Percentiles rank a stretch among this genome's conserved stretches.
Conservation (phyloP, 2,329 filamentous ascomycete species). For the Neopestalotiopsis clavispora region DNA sequence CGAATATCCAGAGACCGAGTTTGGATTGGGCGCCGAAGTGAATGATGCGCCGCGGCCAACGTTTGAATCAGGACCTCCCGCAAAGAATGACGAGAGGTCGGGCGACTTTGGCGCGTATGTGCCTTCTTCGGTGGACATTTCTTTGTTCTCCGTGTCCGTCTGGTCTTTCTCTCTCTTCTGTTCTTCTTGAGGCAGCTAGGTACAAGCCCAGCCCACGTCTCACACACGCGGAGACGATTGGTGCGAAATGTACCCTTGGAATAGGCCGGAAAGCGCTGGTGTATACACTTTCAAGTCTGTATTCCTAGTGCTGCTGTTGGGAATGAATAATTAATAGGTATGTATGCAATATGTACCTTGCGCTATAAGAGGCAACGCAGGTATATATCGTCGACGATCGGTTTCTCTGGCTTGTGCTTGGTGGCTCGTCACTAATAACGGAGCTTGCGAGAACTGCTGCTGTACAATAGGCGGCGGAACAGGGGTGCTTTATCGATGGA, state of each 20-base stretch:
- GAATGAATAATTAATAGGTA: background rate
- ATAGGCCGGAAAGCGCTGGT: background rate
- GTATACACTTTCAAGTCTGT: background rate
- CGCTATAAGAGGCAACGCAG: background rate
- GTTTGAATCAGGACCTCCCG: constrained; percentile 10
- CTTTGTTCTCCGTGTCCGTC: constrained; percentile 1
- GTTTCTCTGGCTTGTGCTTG: background rate
- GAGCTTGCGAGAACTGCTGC: background rate
- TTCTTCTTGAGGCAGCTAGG: background rate
- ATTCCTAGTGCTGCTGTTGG: background rate
- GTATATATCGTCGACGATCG: background rate
- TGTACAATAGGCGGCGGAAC: background rate
- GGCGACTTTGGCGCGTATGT: constrained; percentile 63
- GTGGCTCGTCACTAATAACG: background rate
- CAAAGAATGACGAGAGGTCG: constrained; percentile 62
- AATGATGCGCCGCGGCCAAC: background rate
- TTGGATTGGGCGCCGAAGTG: constrained; percentile 1
- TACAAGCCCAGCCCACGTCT: background rate
- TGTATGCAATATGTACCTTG: background rate
- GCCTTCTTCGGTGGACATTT: constrained; percentile 52
- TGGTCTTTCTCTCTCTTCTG: background rate
- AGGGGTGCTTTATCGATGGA: constrained; percentile 16
- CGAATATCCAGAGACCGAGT: constrained; percentile 3
- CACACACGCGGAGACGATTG: background rate
- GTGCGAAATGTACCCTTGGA: background rate